phyloP scores from a whole-genome alignment of 2,329 filamentous ascomycete species.

The Didymella glomerata region DNA sequence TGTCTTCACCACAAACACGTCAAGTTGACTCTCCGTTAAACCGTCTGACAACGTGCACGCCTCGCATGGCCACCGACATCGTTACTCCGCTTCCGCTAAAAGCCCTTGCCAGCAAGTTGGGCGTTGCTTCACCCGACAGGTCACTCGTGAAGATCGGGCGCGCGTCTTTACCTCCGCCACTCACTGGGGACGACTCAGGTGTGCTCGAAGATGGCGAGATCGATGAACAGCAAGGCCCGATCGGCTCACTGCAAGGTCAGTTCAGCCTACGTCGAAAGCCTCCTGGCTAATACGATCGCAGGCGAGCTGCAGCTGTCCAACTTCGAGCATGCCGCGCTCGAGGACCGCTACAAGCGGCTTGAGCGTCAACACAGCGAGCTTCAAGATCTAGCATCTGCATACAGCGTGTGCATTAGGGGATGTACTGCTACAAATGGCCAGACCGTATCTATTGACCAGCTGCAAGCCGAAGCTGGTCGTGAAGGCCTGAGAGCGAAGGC shows the following conservation, averaged over 20 bases:
- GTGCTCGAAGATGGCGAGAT: neutral
- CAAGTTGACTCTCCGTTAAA: neutral
- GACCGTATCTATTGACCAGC: conserved; percentile 21
- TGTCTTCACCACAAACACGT: neutral
- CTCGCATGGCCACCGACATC: neutral
- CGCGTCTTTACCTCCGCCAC: conserved; percentile 12
- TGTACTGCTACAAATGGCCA: conserved; percentile 4
- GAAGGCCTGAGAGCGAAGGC: conserved; percentile 30
- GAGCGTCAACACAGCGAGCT: conserved; percentile 20
- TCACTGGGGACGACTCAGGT: conserved; percentile 5
- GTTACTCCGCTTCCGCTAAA: neutral
- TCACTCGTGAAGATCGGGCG: conserved; percentile 2
- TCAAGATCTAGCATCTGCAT: conserved; percentile 20
- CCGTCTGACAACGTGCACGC: neutral
- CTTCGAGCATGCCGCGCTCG: conserved; percentile 21
- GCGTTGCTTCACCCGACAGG: neutral
- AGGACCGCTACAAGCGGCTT: conserved; percentile 24
- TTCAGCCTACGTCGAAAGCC: neutral
- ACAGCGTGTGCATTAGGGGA: conserved; percentile 25
- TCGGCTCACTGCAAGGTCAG: conserved; percentile 12
- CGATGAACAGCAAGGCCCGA: neutral
- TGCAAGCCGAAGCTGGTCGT: conserved; percentile 26
- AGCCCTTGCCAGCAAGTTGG: neutral
- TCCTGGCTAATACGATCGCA: conserved; percentile 10
- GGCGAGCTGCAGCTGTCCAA: conserved; percentile 23